phyloP scores from a whole-genome alignment of 2,329 filamentous ascomycete genomes.

The Rutstroemia sydowiana region DNA sequence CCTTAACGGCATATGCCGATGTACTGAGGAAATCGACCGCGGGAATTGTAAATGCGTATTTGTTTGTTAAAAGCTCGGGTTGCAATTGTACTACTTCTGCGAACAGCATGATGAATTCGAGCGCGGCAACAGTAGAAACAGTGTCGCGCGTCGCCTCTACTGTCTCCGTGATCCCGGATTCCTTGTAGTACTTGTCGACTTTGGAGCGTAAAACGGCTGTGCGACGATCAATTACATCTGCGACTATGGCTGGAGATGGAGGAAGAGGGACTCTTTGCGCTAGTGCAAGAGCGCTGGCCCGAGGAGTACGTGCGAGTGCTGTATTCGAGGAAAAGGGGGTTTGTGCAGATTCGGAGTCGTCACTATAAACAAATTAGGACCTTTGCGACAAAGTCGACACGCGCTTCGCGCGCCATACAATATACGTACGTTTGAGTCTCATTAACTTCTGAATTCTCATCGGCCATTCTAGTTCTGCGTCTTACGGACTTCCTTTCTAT shows the following conservation, averaged over 20 bases:
- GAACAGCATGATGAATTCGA: conserved; percentile 60
- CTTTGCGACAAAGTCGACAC: conserved; percentile 9
- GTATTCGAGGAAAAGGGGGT: conserved; percentile 23
- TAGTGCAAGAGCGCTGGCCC: conserved; percentile 31
- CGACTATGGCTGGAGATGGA: conserved; percentile 72
- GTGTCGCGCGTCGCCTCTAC: conserved; percentile 60
- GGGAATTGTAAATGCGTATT: conserved; percentile 67
- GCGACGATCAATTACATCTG: conserved; percentile 66
- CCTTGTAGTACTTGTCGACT: conserved; percentile 55
- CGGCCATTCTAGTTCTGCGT: conserved; percentile 38
- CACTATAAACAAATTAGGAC: conserved; percentile 21
- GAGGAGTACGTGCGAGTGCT: conserved; percentile 28
- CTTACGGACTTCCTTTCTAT: conserved; percentile 38
- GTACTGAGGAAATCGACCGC: conserved; percentile 48
- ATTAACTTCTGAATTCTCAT: conserved; percentile 27
- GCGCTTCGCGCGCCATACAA: conserved; percentile 16
- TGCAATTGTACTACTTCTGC: conserved; percentile 68
- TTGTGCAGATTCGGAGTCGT: conserved; percentile 29
- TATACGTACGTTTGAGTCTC: conserved; percentile 24
- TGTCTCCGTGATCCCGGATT: conserved; percentile 58
- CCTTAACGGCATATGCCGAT: conserved; percentile 51
- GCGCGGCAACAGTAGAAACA: conserved; percentile 63
- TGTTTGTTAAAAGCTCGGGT: conserved; percentile 61
- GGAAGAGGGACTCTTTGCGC: conserved; percentile 61
- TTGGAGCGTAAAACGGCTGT: conserved; percentile 59